Percentiles rank a stretch among this genome's conserved stretches.
Evolutionary conservation across 2,329 filamentous ascomycete genomes (phyloP).

Genomic region (Simplicillium sp.): DNA sequence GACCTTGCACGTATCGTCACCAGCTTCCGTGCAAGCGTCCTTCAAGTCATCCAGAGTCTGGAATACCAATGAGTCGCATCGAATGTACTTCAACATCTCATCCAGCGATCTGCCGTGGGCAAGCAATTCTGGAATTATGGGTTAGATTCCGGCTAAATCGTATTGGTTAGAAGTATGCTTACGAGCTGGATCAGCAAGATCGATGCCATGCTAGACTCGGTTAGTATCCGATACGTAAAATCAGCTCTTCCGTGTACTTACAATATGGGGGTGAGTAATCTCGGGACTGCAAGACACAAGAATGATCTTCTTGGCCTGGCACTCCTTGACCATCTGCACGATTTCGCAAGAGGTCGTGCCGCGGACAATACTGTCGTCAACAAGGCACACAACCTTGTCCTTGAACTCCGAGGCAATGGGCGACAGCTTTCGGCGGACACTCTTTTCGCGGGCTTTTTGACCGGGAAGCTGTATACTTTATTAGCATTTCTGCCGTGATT

Average conservation of each 20-base stretch:
- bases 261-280: conserved; percentile 77
- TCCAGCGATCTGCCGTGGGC: conserved; percentile 24
- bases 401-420: conserved; percentile 75
- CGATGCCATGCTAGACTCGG: conserved; percentile 23
- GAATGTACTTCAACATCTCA: conserved; percentile 32
- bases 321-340: conserved; percentile 64
- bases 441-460: conserved; percentile 69
- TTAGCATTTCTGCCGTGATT: conserved; percentile 1
- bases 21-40: conserved; percentile 65
- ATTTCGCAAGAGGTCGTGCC: conserved; percentile 58
- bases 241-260: conserved; percentile 29
- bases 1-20: conserved; percentile 41
- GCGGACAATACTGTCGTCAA: conserved; percentile 81
- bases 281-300: conserved; percentile 73
- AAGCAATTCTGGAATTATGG: conserved; percentile 17
- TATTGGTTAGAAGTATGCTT: not conserved
- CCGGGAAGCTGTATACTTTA: conserved; percentile 35
- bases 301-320: conserved; percentile 71
- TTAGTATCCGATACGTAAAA: not conserved
- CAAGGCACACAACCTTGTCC: conserved; percentile 67
- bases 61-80: conserved; percentile 45
- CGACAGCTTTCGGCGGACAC: conserved; percentile 76
- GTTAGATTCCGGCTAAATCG: not conserved
- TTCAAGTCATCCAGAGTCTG: conserved; percentile 64
- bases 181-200: conserved; percentile 23